Evolutionary conservation across 139 green algal genomes (phyloP), one percentile per base, ranked within the genome.

Genomic region (Tetradesmus lagerheimii): DNA sequence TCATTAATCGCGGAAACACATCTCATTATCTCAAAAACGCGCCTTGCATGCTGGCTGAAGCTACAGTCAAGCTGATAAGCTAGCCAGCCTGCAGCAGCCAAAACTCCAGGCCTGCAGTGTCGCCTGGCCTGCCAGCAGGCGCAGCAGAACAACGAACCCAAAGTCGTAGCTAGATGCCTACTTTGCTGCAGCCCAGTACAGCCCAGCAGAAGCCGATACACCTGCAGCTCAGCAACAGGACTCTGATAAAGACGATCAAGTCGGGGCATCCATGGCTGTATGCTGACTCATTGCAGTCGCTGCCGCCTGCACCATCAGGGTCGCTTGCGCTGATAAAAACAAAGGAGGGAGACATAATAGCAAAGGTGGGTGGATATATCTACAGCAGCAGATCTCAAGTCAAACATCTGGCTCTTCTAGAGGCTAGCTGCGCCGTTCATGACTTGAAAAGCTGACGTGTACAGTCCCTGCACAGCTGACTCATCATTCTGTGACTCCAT

Each of bases 211-310:
- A 76, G 35, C 93, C 93, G 0, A 90, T 95, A 34, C 93, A 95
- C 79, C 91, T 95, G 37, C 80, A 90, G 1, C 82, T 95, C 35
- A 47, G 88, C 77, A 92, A 93, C 50, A 64, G 50, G 16, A 64
- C 50, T 82, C 57, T 86, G 0, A 45, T 93, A 4, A 81, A 88
- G 5, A 76, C 67, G 8, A n/a, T 95, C 2, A 93, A 92, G 50
- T 41, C 87, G 2, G 93, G 93, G 0, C 90, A 93, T 81, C 93
- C 93, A 12, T 95, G 93, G 92, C 81, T 94, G 11, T 95, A 90
- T 53, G 75, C 62, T 35, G 83, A 92, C 66, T 77, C 83, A 2
- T 5, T 90, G 27, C 15, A 23, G 15, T 74, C 89, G 57, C 86
- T 93, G 76, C 92, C 92, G 0, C 64, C 53, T 9, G 93, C 93